phyloP scores from a whole-genome alignment of 352 stramenopile species.

The Phytophthora idaei region DNA sequence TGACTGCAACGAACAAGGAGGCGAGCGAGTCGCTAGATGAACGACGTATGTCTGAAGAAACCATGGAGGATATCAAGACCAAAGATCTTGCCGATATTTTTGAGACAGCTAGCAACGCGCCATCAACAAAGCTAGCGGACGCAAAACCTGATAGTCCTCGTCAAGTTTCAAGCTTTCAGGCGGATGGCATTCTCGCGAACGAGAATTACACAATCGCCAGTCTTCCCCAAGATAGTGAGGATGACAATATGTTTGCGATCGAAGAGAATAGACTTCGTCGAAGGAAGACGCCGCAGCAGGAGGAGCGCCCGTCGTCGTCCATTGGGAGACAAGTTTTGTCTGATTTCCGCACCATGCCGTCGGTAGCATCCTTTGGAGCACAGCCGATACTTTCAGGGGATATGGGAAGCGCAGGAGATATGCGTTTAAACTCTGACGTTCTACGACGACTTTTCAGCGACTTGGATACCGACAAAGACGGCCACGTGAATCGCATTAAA shows the following conservation, averaged over 20 bases:
- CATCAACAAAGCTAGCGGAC: neutral
- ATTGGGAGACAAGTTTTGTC: constrained; percentile 73
- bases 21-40: neutral
- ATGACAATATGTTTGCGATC: neutral
- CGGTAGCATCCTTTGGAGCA: constrained; percentile 60
- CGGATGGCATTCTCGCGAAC: neutral
- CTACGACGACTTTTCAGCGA: constrained; percentile 82
- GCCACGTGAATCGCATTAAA: constrained; percentile 75
- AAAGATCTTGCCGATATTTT: neutral
- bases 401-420: constrained; percentile 14
- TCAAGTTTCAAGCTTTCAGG: neutral
- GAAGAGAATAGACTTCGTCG: constrained; percentile 13
- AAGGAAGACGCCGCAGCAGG: neutral
- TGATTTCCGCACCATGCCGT: constrained; percentile 71
- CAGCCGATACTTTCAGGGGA: constrained; percentile 20
- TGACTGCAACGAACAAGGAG: neutral
- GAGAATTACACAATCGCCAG: neutral
- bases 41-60: neutral
- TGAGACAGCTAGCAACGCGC: neutral
- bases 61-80: neutral
- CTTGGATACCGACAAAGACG: constrained; percentile 70
- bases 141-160: neutral
- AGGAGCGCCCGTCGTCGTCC: constrained; percentile 41
- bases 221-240: neutral
- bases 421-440: constrained; percentile 54